Conservation (phyloP, 768 basidiomycete genomes). For the Ramaria sp. region DNA sequence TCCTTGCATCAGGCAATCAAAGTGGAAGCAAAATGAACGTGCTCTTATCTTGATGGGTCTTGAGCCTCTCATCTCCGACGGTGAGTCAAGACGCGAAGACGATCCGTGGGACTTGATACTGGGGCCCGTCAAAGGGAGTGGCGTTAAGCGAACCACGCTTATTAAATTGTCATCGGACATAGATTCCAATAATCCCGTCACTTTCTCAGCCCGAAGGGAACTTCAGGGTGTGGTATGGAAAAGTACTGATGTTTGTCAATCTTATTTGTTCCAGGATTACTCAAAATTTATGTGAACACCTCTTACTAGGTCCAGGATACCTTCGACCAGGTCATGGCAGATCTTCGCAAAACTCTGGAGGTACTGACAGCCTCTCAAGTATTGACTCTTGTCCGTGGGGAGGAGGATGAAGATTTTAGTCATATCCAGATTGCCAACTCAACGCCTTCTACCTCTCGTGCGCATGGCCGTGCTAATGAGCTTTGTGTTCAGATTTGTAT, state of each 20-base stretch:
- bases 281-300: not conserved
- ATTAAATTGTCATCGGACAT: not conserved
- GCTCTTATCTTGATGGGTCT: slow-evolving; percentile 54
- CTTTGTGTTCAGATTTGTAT: slow-evolving; percentile 31
- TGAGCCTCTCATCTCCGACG: slow-evolving; percentile 47
- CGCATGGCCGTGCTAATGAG: slow-evolving; percentile 17
- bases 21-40: slow-evolving; percentile 55
- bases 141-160: slow-evolving; percentile 45
- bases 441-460: slow-evolving; percentile 21
- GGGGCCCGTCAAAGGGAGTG: slow-evolving; percentile 34
- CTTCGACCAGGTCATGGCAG: slow-evolving; percentile 21
- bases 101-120: slow-evolving; percentile 39
- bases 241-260: slow-evolving; percentile 48
- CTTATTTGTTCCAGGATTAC: not conserved
- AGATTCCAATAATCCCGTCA: not conserved
- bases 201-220: slow-evolving; percentile 20
- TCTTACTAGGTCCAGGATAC: slow-evolving; percentile 42
- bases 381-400: not conserved
- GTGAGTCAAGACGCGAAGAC: slow-evolving; percentile 16
- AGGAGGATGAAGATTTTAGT: slow-evolving; percentile 48
- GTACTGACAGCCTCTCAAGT: slow-evolving; percentile 18
- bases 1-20: slow-evolving; percentile 26
- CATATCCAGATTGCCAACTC: slow-evolving; percentile 34
- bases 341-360: slow-evolving; percentile 34
- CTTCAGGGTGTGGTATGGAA: slow-evolving; percentile 59